Conservation (phyloP, 139 green algal species). For the Axilococcus clingmanii region DNA sequence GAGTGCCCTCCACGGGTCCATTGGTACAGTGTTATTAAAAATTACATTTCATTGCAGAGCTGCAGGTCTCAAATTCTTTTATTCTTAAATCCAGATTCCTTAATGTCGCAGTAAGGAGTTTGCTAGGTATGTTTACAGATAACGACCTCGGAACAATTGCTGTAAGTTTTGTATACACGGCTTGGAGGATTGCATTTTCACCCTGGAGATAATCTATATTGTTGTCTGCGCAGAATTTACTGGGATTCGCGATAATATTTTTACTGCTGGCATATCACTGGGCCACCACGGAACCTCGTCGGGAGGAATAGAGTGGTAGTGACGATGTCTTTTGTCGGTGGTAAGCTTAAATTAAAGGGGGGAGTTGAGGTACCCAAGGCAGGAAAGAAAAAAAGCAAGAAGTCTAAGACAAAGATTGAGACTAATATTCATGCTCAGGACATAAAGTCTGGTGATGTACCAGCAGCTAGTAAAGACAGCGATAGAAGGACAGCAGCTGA, state of each 20-base stretch:
- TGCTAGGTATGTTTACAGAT: slow-evolving; percentile 47
- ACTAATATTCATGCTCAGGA: background rate
- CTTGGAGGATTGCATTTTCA: background rate
- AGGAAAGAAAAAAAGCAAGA: slow-evolving; percentile 76
- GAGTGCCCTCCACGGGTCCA: too few species aligned
- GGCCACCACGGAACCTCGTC: background rate
- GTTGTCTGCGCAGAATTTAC: slow-evolving; percentile 40
- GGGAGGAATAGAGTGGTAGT: background rate
- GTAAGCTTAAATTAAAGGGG: slow-evolving; percentile 85
- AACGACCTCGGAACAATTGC: slow-evolving; percentile 45
- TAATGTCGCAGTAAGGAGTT: too few species aligned
- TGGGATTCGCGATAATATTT: slow-evolving; percentile 59
- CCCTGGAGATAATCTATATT: background rate
- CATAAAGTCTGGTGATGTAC: background rate
- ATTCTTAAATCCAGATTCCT: too few species aligned
- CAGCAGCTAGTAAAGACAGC: background rate
- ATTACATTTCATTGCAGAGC: too few species aligned
- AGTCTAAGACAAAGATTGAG: slow-evolving; percentile 7
- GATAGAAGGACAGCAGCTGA: slow-evolving; percentile 78
- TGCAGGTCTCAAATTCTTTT: too few species aligned
- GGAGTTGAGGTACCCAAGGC: slow-evolving; percentile 27
- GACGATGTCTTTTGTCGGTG: slow-evolving; percentile 54
- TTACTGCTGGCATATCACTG: slow-evolving; percentile 72
- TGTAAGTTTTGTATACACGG: slow-evolving; percentile 17
- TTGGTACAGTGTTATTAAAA: too few species aligned